Evolutionary conservation across 2,329 filamentous ascomycete species (phyloP).

Genomic region (Davidsoniella eucalypti): DNA sequence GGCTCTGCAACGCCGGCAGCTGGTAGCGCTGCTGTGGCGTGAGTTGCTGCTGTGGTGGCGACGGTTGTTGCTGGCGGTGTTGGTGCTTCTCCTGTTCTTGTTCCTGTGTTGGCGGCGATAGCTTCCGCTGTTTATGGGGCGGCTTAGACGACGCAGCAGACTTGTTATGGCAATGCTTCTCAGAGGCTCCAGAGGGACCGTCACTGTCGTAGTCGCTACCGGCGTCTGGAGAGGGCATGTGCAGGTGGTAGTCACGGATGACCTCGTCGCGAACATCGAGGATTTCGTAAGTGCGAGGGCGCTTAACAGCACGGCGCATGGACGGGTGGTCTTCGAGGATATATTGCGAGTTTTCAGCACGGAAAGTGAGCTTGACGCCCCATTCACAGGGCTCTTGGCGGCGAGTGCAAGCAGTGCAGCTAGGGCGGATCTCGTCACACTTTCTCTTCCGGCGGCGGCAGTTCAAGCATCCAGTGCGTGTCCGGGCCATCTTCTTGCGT

Average conservation of each 20-base stretch:
- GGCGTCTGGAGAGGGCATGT: conserved; percentile 14
- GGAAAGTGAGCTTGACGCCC: conserved; percentile 24
- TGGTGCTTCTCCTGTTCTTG: neutral
- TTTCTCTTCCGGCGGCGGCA: conserved; percentile 25
- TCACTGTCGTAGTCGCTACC: conserved; percentile 12
- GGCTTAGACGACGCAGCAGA: no score
- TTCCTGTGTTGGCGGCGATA: neutral
- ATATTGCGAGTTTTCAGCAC: conserved; percentile 22
- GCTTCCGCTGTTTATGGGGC: neutral
- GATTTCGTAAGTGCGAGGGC: conserved; percentile 21
- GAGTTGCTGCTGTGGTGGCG: neutral
- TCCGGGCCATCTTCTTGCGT: conserved; percentile 19
- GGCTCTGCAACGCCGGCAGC: conserved; percentile 1
- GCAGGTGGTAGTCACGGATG: conserved; percentile 21
- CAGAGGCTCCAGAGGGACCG: neutral
- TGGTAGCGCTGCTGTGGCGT: conserved; percentile 5
- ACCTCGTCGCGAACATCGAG: conserved; percentile 23
- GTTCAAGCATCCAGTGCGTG: conserved; percentile 23
- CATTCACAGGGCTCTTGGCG: conserved; percentile 21
- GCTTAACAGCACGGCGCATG: conserved; percentile 19
- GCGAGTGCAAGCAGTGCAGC: conserved; percentile 21
- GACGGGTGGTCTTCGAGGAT: conserved; percentile 20
- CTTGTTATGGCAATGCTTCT: no score
- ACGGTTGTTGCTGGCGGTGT: neutral
- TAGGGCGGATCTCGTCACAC: conserved; percentile 22